A percentile compares a stretch with the other conserved stretches of the same genome.
These are phyloP conservation scores for Chloranthus sessilifolius DNA, from an alignment of 164 flowering plant species.

Conservation along the genomic window DNA sequence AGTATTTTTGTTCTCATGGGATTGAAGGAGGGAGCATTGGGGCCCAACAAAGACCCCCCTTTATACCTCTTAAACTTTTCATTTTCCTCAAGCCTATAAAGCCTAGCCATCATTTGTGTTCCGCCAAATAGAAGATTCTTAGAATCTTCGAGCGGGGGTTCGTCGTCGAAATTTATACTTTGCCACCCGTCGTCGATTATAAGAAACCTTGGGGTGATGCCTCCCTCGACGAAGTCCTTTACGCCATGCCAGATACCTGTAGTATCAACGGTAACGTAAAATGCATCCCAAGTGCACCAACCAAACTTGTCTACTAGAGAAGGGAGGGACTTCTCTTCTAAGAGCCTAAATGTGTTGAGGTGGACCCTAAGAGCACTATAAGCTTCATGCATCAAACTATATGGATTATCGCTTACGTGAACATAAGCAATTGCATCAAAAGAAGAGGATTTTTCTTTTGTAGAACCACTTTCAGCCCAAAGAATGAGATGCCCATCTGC, in stretches of 20 bases:
- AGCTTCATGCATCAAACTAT: constrained; percentile 34
- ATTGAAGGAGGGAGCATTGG: constrained; percentile 2
- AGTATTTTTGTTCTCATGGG: background rate
- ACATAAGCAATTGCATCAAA: background rate
- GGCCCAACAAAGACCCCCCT: background rate
- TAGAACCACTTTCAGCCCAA: background rate
- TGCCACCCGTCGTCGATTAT: constrained; percentile 59
- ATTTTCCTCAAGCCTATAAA: constrained; percentile 35
- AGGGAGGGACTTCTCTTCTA: constrained; percentile 40
- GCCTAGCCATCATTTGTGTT: constrained; percentile 56
- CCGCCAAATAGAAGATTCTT: constrained; percentile 42
- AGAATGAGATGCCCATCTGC: constrained; percentile 2
- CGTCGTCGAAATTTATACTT: constrained; percentile 52
- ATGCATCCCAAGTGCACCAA: constrained; percentile 66
- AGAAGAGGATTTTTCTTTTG: background rate
- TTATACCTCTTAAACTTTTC: constrained; percentile 38
- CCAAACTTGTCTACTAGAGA: constrained; percentile 45
- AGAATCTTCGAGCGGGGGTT: constrained; percentile 20
- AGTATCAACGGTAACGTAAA: constrained; percentile 43
- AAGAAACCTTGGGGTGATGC: constrained; percentile 42
- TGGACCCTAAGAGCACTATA: constrained; percentile 28
- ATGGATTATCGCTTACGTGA: background rate
- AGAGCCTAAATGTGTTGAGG: constrained; percentile 33
- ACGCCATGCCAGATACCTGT: constrained; percentile 40
- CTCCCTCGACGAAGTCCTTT: constrained; percentile 33